A percentile compares a stretch with the other conserved stretches of the same genome.
Evolutionary conservation across 192 early-diverging fungal species (phyloP).

Genomic region (Oehlia diaphana): DNA sequence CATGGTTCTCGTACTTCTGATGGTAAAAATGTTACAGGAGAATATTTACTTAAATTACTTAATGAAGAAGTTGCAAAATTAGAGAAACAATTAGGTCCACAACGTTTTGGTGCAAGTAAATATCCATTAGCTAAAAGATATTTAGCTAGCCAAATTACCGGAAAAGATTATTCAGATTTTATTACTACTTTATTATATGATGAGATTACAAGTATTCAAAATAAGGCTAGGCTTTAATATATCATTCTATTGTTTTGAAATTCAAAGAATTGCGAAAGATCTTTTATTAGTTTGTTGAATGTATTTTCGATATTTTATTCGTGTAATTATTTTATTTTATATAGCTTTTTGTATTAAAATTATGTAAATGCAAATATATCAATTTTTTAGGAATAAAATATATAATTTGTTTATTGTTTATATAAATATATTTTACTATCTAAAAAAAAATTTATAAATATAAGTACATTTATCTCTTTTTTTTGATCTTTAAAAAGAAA

Average conservation of each 20-base stretch:
- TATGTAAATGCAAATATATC: too few species aligned
- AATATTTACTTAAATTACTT: conserved; percentile 75
- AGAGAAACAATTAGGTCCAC: conserved; percentile 59
- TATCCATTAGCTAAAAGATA: conserved; percentile 67
- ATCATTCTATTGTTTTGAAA: neutral
- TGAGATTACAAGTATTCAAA: conserved; percentile 62
- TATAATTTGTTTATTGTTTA: too few species aligned
- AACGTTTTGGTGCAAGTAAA: conserved; percentile 65
- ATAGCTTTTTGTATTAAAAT: too few species aligned
- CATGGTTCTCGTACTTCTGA: conserved; percentile 81
- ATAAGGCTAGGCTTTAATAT: conserved; percentile 37
- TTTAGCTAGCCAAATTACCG: conserved; percentile 77
- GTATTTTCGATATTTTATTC: too few species aligned
- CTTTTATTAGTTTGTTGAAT: too few species aligned
- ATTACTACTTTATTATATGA: conserved; percentile 92
- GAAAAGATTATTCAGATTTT: conserved; percentile 88
- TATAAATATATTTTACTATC: too few species aligned
- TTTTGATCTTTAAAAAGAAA: too few species aligned
- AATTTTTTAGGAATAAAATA: too few species aligned
- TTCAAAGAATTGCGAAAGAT: too few species aligned
- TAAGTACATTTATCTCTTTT: too few species aligned
- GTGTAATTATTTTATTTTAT: too few species aligned
- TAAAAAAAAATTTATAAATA: too few species aligned
- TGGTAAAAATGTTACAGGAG: conserved; percentile 77
- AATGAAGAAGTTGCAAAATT: conserved; percentile 85